Conservation (phyloP, 2,329 filamentous ascomycete species). For the Aureobasidium sp. region DNA sequence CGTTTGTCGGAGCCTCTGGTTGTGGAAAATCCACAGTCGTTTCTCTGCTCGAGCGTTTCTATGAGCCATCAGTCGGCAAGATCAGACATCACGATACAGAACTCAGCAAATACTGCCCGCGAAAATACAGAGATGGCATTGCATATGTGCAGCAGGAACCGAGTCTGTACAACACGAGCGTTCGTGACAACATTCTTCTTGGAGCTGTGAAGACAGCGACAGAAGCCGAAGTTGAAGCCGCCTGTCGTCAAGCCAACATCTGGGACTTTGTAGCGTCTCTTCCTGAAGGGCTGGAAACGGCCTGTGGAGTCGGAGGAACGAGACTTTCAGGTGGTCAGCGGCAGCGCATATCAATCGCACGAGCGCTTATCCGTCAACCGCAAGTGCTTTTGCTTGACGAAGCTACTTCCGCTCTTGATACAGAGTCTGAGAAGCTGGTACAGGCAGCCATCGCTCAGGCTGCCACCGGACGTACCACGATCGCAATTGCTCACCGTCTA, state of each 20-base stretch:
- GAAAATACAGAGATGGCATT: conserved; percentile 30
- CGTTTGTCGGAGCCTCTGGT: conserved; percentile 39
- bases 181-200: conserved; percentile 38
- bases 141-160: conserved; percentile 41
- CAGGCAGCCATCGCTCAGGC: conserved; percentile 36
- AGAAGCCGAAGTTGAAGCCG: conserved; percentile 28
- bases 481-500: conserved; percentile 41
- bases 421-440: conserved; percentile 36
- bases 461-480: conserved; percentile 29
- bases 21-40: conserved; percentile 39
- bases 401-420: conserved; percentile 37
- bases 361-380: conserved; percentile 38
- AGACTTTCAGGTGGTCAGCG: conserved; percentile 39
- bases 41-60: conserved; percentile 40
- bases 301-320: conserved; percentile 34
- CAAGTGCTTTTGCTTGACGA: conserved; percentile 37
- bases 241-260: conserved; percentile 37
- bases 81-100: conserved; percentile 36
- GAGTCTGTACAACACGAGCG: conserved; percentile 37
- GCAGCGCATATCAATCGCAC: conserved; percentile 37
- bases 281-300: conserved; percentile 56
- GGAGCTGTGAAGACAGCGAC: conserved; percentile 26
- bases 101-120: conserved; percentile 32
- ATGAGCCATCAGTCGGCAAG: conserved; percentile 34
- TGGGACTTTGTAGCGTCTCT: conserved; percentile 42